Evolutionary conservation across 2,329 filamentous ascomycete species (phyloP), one percentile per base, ranked within the genome.

Genomic region (Pseudodiploospora longispora): DNA sequence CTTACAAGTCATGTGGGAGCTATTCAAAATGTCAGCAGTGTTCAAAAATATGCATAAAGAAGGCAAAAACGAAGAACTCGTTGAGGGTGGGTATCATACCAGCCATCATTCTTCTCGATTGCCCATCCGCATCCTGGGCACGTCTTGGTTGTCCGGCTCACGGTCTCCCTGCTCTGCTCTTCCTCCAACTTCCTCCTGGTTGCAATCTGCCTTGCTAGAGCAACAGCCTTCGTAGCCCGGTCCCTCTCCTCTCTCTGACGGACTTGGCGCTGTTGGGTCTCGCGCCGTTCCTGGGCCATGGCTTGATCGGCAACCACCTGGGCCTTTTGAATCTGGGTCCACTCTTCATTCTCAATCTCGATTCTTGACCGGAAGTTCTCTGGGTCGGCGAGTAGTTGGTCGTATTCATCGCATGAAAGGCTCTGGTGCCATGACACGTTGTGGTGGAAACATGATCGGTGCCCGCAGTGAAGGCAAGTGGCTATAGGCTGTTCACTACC

Each of bases 301-400:
- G 48, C 54, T n/a, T 57, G 54, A 32, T 72, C 69, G 2, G 70
- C 61, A 8, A 72, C 69, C 6, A 74, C 65, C 27, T 76, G 69
- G 6, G 69, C 71, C 34, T 64, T 63, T n/a, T 67, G 67, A 12
- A 66, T 62, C 31, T 67, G 68, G 36, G 58, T 55, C 56, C 55
- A 59, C 30, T 46, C 56, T 40, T 59, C 57, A n/a, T 60, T 59
- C 12, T 59, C 57, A 1, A 60, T 30, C 43, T 70, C 68, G 30
- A 64, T 58, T 47, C 54, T 54, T 28, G 60, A 64, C 3, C 57
- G 62, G 41, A 68, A 69, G 40, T 61, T 59, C n/a, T 58, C 57
- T 2, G 66, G 66, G 42, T 70, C 61, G 0, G 55, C 56, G 9
- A 63, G 55, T 6, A 66, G 58, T 8, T 52, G 47, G 37, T 72